Base-by-base conservation (phyloP, 2,329 filamentous ascomycete species). In the Pestalotiopsis sp. region DNA sequence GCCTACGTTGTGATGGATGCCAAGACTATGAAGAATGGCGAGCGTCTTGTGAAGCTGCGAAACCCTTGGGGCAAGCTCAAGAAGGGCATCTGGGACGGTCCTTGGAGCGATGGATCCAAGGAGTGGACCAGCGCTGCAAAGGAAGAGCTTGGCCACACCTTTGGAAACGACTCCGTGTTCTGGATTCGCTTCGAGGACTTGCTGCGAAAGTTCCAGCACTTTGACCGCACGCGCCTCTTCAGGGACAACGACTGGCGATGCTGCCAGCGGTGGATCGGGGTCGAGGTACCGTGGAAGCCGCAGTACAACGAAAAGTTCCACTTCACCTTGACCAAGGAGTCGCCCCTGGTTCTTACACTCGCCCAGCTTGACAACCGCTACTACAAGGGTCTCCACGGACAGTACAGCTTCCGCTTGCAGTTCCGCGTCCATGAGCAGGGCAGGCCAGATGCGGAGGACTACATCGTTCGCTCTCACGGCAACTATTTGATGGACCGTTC, bases 141-240 rank as follows among this genome's bases (percentile, higher is more conserved):
- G 64, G 80, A 84, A 68, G 88, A 90, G 75, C 83, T 90, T 1
- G 82, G 81, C 57, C 88, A 90, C 74, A 84, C 83, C 38, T 90
- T 90, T 68, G 88, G 88, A 25, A 87, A 86, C 71, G 88, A 90
- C 72, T 88, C 87, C 0, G 86, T 88, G 13, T 90, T 90, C 73
- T 90, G 88, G 88, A 90, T 90, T 69, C 84, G 86, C 1, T 90
- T 89, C 73, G 82, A 87, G 64, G 89, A 91, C 72, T 81, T 91
- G 66, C 83, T 91, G 13, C 84, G 86, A 71, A 91, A 90, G 73
- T 91, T 88, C 73, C 85, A 86, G 63, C 84, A 86, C 71, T 86
- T 91, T 66, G 88, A 91, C 73, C 84, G 88, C 14, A 91, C 89
- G 0, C 83, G 89, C 0, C 84, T 91, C 20, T 91, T 91, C 77